These are phyloP conservation scores for Diaporthe sp. DNA, from an alignment of 2,329 filamentous ascomycete species.

Conservation along the genomic window DNA sequence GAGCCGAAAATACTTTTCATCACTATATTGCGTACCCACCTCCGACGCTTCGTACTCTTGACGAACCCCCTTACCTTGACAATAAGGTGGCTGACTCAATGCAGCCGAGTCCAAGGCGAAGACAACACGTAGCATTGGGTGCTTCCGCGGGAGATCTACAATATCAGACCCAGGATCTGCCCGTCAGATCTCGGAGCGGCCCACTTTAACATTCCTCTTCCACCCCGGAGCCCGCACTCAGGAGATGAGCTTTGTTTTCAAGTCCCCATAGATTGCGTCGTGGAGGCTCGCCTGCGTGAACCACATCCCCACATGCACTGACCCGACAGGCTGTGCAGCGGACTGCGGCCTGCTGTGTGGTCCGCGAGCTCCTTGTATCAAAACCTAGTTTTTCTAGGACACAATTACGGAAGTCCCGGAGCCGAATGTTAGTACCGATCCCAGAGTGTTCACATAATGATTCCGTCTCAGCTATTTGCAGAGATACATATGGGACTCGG, in stretches of 20 bases:
- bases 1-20: background rate
- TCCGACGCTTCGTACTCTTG: background rate
- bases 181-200: slow-evolving; percentile 8
- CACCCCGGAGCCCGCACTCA: background rate
- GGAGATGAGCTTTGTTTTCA: slow-evolving; percentile 14
- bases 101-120: background rate
- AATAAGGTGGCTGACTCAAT: background rate
- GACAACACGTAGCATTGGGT: background rate
- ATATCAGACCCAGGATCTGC: slow-evolving; percentile 12
- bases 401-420: background rate
- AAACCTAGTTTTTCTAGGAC: background rate
- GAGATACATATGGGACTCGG: no score
- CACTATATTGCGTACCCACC: background rate
- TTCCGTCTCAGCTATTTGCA: background rate
- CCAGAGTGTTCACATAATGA: background rate
- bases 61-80: background rate
- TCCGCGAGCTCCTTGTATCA: background rate
- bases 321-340: background rate
- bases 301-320: background rate
- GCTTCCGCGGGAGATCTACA: background rate
- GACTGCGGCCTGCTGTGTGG: background rate
- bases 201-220: background rate
- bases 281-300: background rate
- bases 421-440: background rate
- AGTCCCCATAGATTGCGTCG: background rate